A percentile compares a stretch with the other conserved stretches of the same genome.
phyloP scores from a whole-genome alignment of 2,329 filamentous ascomycete genomes.

The Thelonectria rubi region DNA sequence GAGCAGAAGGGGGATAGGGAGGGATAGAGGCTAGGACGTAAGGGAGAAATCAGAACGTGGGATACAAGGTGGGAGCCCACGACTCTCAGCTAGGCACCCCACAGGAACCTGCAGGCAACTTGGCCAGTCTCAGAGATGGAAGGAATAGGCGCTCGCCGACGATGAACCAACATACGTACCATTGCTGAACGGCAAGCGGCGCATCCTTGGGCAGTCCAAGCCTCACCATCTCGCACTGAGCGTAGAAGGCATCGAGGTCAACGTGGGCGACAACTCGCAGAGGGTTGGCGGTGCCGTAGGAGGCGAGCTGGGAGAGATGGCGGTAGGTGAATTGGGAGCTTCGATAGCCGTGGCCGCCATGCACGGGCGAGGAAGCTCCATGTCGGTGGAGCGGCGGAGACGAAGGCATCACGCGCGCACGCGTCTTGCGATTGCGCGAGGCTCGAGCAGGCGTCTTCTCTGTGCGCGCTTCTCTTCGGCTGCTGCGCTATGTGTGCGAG shows the following conservation, averaged over 20 bases:
- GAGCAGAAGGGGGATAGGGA: not conserved
- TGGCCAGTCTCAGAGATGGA: not conserved
- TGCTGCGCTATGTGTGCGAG: not conserved
- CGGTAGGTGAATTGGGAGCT: conserved; percentile 85
- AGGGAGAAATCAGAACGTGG: not conserved
- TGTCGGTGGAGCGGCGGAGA: conserved; percentile 28
- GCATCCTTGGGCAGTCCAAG: conserved; percentile 76
- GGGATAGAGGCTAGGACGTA: not conserved
- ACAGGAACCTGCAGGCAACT: not conserved
- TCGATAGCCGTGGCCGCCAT: conserved; percentile 35
- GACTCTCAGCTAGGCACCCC: not conserved
- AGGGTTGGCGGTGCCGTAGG: conserved; percentile 76
- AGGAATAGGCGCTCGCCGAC: not conserved
- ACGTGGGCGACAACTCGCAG: conserved; percentile 90
- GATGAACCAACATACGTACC: conserved; percentile 57
- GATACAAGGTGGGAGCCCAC: no score
- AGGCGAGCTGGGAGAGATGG: conserved; percentile 79
- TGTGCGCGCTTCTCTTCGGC: no score
- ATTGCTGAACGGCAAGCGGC: conserved; percentile 94
- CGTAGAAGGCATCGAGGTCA: conserved; percentile 97
- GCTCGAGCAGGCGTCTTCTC: no score
- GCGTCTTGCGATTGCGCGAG: conserved; percentile 6
- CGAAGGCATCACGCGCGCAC: conserved; percentile 35
- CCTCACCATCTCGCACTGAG: conserved; percentile 93
- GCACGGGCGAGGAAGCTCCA: conserved; percentile 42